Base-by-base conservation (phyloP, 495 filamentous ascomycete species). In the Podospora pseudopauciseta region DNA sequence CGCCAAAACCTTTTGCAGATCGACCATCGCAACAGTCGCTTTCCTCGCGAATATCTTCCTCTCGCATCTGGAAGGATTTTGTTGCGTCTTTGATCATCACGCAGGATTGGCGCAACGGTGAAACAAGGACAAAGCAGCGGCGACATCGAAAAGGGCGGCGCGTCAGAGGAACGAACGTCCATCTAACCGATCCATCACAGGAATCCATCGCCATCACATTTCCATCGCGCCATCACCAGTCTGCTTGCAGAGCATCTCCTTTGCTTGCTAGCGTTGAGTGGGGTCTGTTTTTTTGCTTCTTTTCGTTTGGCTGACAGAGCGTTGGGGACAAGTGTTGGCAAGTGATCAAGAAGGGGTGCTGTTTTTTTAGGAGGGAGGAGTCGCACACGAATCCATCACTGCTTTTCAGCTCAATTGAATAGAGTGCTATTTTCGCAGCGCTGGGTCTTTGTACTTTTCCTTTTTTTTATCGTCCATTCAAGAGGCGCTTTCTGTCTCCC, bases 391-490 rank as follows among this genome's bases (percentile, higher is more conserved):
- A 63, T 68, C 60, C 67, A 66, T 65, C 68, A 67, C 67, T 61
- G 72, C 72, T 67, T 66, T 75, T 75, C 69, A 69, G 49, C 66
- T 72, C 63, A 53, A 67, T 70, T 70, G 67, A 74, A 75, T 64
- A 73, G 72, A 65, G n/a, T 58, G n/a, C 70, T 69, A 67, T 62
- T 66, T 68, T 70, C 64, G 68, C 39, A 49, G 39, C 70, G 64
- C 26, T 69, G 72, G 76, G 66, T 70, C 76, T 78, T 79, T 79
- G 77, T 79, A 79, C 73, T 79, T 75, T 77, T 73, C 69, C 66
- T 66, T 72, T 72, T 60, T 68, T 73, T 70, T 67, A 65, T 73
- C 69, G 66, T 64, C 69, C 63, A 70, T 81, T 80, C 69, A 73
- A 71, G 72, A 73, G 75, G 67, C 68, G 66, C 62, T 72, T 73